Conservation (phyloP, 2,329 filamentous ascomycete genomes). For the Sclerotinia nivalis region DNA sequence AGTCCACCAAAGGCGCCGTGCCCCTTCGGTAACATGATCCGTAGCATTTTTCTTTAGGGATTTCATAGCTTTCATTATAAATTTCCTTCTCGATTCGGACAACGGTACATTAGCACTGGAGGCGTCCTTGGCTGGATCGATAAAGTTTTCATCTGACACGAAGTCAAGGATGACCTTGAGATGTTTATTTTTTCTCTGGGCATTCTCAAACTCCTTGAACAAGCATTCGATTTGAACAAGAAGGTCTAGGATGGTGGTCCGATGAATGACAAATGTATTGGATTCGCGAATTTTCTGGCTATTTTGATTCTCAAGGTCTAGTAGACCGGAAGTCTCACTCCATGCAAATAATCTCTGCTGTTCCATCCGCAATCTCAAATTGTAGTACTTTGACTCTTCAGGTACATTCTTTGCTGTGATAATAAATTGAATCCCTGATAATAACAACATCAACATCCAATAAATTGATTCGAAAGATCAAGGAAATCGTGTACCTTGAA, state of each 20-base stretch:
- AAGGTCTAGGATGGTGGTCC: slow-evolving; percentile 51
- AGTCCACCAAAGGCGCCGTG: slow-evolving; percentile 46
- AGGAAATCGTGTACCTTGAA: slow-evolving; percentile 43
- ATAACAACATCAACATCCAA: slow-evolving; percentile 23
- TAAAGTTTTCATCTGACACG: slow-evolving; percentile 29
- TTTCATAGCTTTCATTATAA: slow-evolving; percentile 49
- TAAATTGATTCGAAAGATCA: slow-evolving; percentile 6
- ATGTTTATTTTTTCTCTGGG: slow-evolving; percentile 46
- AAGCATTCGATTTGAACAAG: slow-evolving; percentile 51
- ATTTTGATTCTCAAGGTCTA: slow-evolving; percentile 47
- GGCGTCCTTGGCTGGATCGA: slow-evolving; percentile 48
- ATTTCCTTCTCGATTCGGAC: slow-evolving; percentile 45
- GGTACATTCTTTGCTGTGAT: slow-evolving; percentile 51
- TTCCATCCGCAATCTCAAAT: slow-evolving; percentile 51
- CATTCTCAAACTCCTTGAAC: slow-evolving; percentile 49
- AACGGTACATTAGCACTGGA: slow-evolving; percentile 49
- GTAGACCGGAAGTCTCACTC: slow-evolving; percentile 51
- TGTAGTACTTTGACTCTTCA: slow-evolving; percentile 52
- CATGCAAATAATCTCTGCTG: slow-evolving; percentile 53
- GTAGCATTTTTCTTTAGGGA: slow-evolving; percentile 44
- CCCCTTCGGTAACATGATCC: slow-evolving; percentile 34
- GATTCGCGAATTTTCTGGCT: slow-evolving; percentile 48
- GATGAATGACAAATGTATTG: slow-evolving; percentile 51
- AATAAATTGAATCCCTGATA: slow-evolving; percentile 49
- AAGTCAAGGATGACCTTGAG: slow-evolving; percentile 44